These are phyloP conservation scores for Ceratobasidium sp. DNA, from an alignment of 1,284 basidiomycete species.

Conservation along the genomic window DNA sequence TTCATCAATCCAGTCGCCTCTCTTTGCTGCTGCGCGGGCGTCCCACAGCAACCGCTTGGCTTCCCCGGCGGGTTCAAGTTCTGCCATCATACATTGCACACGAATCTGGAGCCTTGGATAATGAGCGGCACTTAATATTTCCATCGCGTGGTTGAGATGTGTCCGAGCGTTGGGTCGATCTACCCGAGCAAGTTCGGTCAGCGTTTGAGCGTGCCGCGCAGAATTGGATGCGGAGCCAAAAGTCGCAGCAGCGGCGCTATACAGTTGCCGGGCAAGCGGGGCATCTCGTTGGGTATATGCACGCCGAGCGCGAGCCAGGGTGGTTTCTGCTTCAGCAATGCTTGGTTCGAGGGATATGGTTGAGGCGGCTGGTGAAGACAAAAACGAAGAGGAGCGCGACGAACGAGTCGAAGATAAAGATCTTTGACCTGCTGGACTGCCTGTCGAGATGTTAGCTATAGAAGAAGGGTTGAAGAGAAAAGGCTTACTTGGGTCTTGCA, in stretches of 20 bases:
- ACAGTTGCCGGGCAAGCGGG: constrained; percentile 24
- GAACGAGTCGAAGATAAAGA: constrained; percentile 22
- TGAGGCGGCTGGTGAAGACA: constrained; percentile 3
- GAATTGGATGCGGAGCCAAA: constrained; percentile 4
- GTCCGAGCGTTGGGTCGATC: constrained; percentile 22
- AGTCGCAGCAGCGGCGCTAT: background rate
- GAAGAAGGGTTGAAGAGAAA: background rate
- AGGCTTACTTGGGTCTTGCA: constrained; percentile 33
- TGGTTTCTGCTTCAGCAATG: background rate
- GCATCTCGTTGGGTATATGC: constrained; percentile 25
- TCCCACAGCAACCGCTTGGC: constrained; percentile 27
- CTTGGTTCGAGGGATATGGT: constrained; percentile 11
- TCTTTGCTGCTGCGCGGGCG: constrained; percentile 14
- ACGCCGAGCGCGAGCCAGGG: constrained; percentile 5
- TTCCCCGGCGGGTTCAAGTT: constrained; percentile 18
- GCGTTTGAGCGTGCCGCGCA: constrained; percentile 22
- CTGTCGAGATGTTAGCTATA: background rate
- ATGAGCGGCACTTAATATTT: constrained; percentile 11
- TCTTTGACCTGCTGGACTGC: constrained; percentile 24
- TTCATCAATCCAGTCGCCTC: constrained; percentile 25
- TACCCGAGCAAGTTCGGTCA: constrained; percentile 29
- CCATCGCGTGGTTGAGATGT: constrained; percentile 25
- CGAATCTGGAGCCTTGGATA: constrained; percentile 15
- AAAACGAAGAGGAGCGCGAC: constrained; percentile 14
- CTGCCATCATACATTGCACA: constrained; percentile 31